Percentiles rank a stretch among this genome's conserved stretches.
Evolutionary conservation across 202 grass and related monocot species (phyloP).

Genomic region (Panicum hallii): DNA sequence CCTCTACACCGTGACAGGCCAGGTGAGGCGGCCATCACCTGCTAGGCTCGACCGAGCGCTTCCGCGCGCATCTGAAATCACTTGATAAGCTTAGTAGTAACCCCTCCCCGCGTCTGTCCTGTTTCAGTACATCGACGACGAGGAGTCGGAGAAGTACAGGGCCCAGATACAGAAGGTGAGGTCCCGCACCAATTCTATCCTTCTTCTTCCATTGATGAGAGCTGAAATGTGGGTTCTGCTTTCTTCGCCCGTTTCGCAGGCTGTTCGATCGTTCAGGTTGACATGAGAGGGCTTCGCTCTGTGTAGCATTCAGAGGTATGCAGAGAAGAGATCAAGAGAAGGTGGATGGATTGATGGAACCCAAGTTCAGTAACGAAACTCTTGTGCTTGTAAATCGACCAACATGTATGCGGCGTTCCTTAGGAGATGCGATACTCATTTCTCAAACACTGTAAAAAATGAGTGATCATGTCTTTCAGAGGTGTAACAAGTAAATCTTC

Average conservation of each 20-base stretch:
- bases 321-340: not conserved
- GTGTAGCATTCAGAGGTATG: not conserved
- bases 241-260: conserved; percentile 46
- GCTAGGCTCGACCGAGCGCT: not conserved
- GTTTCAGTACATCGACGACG: conserved; percentile 77
- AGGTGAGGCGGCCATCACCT: conserved; percentile 37
- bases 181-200: not conserved
- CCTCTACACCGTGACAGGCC: conserved; percentile 93
- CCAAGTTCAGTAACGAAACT: not conserved
- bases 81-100: not conserved
- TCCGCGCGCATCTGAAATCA: not conserved
- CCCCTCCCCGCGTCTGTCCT: not conserved
- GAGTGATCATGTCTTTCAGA: not conserved
- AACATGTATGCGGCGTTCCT: not conserved
- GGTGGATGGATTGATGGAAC: not conserved
- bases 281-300: conserved; percentile 36
- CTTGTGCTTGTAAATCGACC: not conserved
- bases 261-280: conserved; percentile 72
- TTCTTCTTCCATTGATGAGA: not conserved
- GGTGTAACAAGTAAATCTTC: not conserved
- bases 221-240: not conserved
- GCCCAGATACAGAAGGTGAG: conserved; percentile 77
- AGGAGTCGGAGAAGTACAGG: conserved; percentile 63
- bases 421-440: not conserved
- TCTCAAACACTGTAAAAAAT: not conserved